Base-by-base conservation (phyloP, 805 yeast species). In the Metschnikowia amazonensis region DNA sequence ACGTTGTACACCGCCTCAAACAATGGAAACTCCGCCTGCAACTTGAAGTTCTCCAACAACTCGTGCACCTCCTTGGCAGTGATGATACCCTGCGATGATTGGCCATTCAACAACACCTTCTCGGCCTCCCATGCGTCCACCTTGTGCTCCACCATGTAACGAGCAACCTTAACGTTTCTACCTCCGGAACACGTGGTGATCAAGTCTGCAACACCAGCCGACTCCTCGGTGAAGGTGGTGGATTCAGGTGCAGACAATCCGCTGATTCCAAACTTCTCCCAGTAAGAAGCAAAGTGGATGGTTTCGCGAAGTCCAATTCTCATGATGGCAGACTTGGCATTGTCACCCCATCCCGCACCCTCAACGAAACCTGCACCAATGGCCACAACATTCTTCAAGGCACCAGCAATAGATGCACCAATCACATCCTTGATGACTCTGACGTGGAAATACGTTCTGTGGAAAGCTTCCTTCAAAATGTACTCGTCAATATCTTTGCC, bases 291-390 rank as follows among this genome's bases (percentile, higher is more conserved):
- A 51, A 72, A 72, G 53, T 66, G 69, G 53, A 72, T 70, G 45
- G 61, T 70, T 55, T 72, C 76, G 48, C 66, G 58, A 37, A 72
- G 54, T 3, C 76, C 76, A 45, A 71, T 63, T 60, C 76, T 66
- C 76, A 72, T 72, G 53, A 72, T 64, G 36, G 76, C 76, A 31
- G 75, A 64, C 62, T 71, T 72, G 50, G 76, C 76, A 47, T 72
- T 72, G 61, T 72, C 76, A 56, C 76, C 76, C 76, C 76, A 72
- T 38, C 75, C 75, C 45, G 63, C 62, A 33, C 76, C 76, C 56
- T 70, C 76, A 35, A 72, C 76, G 46, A 72, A 69, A 21, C 76
- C 76, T 20, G 70, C 76, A 7, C 74, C 71, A 41, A 67, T 61
- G 33, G 76, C 76, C 39, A 72, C 76, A 24, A 72, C 67, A 50